phyloP scores from a whole-genome alignment of 2,329 filamentous ascomycete species.

The Aspergillus sp. region DNA sequence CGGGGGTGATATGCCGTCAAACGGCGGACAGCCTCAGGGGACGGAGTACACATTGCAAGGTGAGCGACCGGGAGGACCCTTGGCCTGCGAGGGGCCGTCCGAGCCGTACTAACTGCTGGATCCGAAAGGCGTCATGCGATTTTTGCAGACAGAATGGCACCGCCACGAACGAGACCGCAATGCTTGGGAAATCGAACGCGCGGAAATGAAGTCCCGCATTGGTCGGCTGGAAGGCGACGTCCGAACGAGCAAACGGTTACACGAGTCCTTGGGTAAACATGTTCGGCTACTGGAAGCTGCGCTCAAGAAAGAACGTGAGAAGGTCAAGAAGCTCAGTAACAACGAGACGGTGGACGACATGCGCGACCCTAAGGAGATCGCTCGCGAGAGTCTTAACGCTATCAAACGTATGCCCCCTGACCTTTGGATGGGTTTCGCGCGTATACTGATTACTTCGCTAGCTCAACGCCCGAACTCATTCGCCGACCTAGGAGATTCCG shows the following conservation, averaged over 20 bases:
- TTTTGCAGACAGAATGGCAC: conserved; percentile 98
- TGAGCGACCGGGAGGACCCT: conserved; percentile 35
- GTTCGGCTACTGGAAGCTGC: conserved; percentile 86
- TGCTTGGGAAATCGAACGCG: conserved; percentile 97
- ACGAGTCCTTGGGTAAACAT: conserved; percentile 87
- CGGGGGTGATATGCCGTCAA: conserved; percentile 40
- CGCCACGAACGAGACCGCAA: conserved; percentile 96
- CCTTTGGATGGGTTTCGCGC: not conserved
- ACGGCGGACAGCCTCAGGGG: conserved; percentile 55
- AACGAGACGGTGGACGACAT: conserved; percentile 51
- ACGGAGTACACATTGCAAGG: conserved; percentile 73
- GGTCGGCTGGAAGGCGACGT: conserved; percentile 89
- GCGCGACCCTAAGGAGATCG: conserved; percentile 46
- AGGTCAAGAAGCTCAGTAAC: conserved; percentile 57
- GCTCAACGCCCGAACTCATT: conserved; percentile 48
- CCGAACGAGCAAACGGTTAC: conserved; percentile 80
- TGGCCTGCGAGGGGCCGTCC: not conserved
- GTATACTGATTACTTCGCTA: conserved; percentile 10
- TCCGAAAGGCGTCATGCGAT: conserved; percentile 86
- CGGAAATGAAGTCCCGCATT: conserved; percentile 98
- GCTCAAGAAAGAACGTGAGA: conserved; percentile 75
- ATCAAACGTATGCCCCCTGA: conserved; percentile 35
- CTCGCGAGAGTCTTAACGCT: conserved; percentile 44
- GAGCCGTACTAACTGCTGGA: conserved; percentile 19
- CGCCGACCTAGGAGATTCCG: conserved; percentile 53